Evolutionary conservation across 192 early-diverging fungal species (phyloP), one percentile per base, ranked within the genome.

Genomic region (Chytriomyces hyalinus): DNA sequence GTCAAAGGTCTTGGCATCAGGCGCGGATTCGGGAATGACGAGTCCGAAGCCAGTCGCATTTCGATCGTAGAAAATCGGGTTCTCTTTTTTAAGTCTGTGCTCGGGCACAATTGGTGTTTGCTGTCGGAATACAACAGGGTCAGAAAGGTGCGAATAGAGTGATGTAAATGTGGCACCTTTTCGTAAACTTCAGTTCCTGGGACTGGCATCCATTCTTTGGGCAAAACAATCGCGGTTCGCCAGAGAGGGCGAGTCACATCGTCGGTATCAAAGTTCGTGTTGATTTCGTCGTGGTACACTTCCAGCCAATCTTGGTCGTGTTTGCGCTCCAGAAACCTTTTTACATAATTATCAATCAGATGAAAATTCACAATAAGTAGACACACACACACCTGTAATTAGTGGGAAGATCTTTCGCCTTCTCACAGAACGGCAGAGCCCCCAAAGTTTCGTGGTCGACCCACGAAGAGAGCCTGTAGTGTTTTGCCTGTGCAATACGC

Each of bases 261-360:
- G 64, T 79, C 71, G 49, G 81, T 50, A 59, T 87, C 81, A 67
- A 83, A 87, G 65, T 82, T 80, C 15, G 73, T 69, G 77, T 87
- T 87, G 62, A 87, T 67, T 44, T 79, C 78, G 49, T 79, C 78
- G 44, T 36, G 9, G 53, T 79, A 79, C 7, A 77, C 76, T 9
- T 80, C 63, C 64, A 66, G 70, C 80, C 79, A 84, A 22, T 67
- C 80, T 17, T 81, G 65, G 26, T 60, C 51, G 36, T 13, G 28
- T 17, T 7, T 67, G 22, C 74, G 65, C 36, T 20, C 73, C 28
- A 81, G 49, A 20, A 82, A 64, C 20, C 73, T 64, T 44, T 11
- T 46, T 1, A 5, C 45, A 15, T 62, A 11, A 73, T 57, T 57
- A 24, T 10, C 72, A 47, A 61, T 57, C 53, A 1, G 20, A 2